Base-by-base conservation (phyloP, 2,329 filamentous ascomycete genomes). In the Fusarium verrucosum region DNA sequence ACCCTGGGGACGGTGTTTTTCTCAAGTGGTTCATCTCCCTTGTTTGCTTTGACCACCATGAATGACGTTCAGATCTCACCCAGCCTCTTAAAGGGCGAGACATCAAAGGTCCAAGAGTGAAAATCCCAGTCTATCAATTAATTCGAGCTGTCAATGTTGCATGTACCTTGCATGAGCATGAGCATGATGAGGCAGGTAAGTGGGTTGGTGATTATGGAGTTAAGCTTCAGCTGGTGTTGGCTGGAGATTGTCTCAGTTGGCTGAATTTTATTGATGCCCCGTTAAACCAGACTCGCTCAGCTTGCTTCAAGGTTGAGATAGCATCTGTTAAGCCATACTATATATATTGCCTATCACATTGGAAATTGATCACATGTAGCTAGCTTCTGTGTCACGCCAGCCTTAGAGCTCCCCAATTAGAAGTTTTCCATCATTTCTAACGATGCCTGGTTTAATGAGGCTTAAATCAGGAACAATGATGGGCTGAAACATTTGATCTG, bases 111-210 rank as follows among this genome's bases (percentile, higher is more conserved):
- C 14, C 5, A 10, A 26, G 26, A 25, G 14, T 11, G 13, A 40
- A 14, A 17, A 55, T 45, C 49, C 57, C 32, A 41, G 53, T 50
- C 43, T 41, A 20, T 47, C 14, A 30, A 26, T 46, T 30, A 36
- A 46, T 28, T 40, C 33, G 26, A 14, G 16, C 17, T 45, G 35
- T 17, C 30, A 25, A 37, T 28, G 58, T 49, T 40, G 42, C 49
- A 46, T 44, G 63, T 67, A 44, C 63, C 63, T 66, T 66, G 46
- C 63, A 67, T 65, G 45, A 66, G 28, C n/a, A n/a, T n/a, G n/a
- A n/a, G n/a, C n/a, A n/a, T n/a, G n/a, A n/a, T n/a, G 42, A 42
- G 58, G 44, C 45, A 37, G 50, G 33, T 25, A 42, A 44, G 61
- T 60, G 49, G 44, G 42, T 59, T 47, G 32, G 5, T n/a, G 40